Base-by-base conservation (phyloP, 495 filamentous ascomycete genomes). In the Endocarpon pusillum region DNA sequence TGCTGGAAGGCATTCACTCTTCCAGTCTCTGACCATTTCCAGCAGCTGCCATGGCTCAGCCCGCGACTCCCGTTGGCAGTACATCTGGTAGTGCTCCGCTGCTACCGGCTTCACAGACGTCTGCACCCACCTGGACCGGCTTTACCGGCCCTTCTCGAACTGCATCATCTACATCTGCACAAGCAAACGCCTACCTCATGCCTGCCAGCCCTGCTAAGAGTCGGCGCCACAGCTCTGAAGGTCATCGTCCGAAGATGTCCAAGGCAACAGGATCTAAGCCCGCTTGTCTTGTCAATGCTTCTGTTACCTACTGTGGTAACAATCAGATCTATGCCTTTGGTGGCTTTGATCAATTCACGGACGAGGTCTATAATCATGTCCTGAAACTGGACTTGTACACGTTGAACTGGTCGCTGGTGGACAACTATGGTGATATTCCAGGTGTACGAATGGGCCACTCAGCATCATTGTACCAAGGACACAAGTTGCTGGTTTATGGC, bases 341-440 rank as follows among this genome's bases (percentile, higher is more conserved):
- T 9, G 89, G 89, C n/a, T 97, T 97, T 44, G 89, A 97, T 49
- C 86, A 94, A 51, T 96, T 89, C 49, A 96, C 89, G 6, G 89
- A 97, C 53, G 89, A 97, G 66, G 75, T 97, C 18, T 97, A 96
- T 62, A 97, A 97, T 49, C 91, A 96, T 59, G 89, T 97, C 30
- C 63, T 97, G 31, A 75, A 69, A 42, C 57, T 97, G 20, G 81
- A 96, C 52, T 60, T 97, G 34, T 68, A 76, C 40, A 81, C 75
- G 27, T 69, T 86, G 38, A 81, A 85, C 46, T 97, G 89, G 89
- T 87, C 74, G 24, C 61, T 97, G 15, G 85, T 97, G 7, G 89
- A 97, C 53, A 97, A 97, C 54, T 97, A 91, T 58, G 89, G 89
- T 11, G 89, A 96, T 53, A 97, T 97, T 38, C 89, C 89, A 3